phyloP scores from a whole-genome alignment of 768 basidiomycete species.

The Paxillus involutus region DNA sequence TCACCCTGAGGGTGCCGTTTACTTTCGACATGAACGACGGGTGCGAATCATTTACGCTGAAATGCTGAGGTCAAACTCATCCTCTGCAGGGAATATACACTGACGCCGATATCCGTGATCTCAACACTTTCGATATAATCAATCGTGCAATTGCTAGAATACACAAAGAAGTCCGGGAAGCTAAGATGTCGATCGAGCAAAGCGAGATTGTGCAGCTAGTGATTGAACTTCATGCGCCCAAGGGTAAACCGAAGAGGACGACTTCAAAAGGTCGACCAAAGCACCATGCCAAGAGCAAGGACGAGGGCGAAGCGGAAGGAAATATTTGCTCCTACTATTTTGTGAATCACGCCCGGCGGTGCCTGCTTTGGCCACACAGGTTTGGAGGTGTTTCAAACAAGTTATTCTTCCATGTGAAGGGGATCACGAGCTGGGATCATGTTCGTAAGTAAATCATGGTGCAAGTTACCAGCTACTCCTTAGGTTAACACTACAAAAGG shows the following conservation, averaged over 20 bases:
- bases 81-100: constrained; percentile 43
- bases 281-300: no score
- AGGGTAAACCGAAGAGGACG: no score
- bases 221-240: background rate
- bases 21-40: constrained; percentile 38
- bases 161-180: constrained; percentile 7
- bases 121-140: constrained; percentile 25
- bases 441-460: constrained; percentile 34
- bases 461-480: background rate
- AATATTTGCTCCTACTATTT: constrained; percentile 40
- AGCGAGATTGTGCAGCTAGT: background rate
- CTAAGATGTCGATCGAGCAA: constrained; percentile 26
- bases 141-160: constrained; percentile 20
- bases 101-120: constrained; percentile 46
- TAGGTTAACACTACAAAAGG: constrained; percentile 6
- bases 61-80: background rate
- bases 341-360: constrained; percentile 39
- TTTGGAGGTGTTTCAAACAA: constrained; percentile 28
- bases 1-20: constrained; percentile 57
- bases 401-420: constrained; percentile 37
- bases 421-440: constrained; percentile 37
- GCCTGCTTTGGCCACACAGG: constrained; percentile 48
- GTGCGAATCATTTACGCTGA: constrained; percentile 22
- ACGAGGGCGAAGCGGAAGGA: constrained; percentile 15
- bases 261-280: no score